phyloP scores from a whole-genome alignment of 768 basidiomycete genomes.

The Kwoniella bestiolae region DNA sequence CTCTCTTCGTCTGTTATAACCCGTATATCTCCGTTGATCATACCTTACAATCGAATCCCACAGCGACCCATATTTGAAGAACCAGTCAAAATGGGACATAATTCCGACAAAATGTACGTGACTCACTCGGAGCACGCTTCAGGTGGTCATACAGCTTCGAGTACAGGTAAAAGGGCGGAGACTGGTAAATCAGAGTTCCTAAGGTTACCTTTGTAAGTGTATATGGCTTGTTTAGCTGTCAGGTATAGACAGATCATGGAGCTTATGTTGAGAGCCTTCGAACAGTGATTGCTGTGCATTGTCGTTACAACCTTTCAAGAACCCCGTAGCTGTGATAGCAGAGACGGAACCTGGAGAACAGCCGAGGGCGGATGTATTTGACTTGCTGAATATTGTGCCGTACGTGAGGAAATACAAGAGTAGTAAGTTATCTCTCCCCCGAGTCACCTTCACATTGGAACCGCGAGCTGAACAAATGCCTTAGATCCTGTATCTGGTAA shows the following conservation, averaged over 20 bases:
- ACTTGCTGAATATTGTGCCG: slow-evolving; percentile 87
- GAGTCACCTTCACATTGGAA: slow-evolving; percentile 1
- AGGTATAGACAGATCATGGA: background rate
- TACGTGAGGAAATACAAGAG: slow-evolving; percentile 72
- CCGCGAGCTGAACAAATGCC: background rate
- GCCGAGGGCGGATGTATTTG: slow-evolving; percentile 72
- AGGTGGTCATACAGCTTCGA: slow-evolving; percentile 50
- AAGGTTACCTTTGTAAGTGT: slow-evolving; percentile 52
- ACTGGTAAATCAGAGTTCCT: slow-evolving; percentile 52
- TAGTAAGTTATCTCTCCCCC: slow-evolving; percentile 40
- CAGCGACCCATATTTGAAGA: too few relatives aligned
- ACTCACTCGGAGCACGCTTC: slow-evolving; percentile 57
- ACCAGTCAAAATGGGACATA: slow-evolving; percentile 51
- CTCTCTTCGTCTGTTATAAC: background rate
- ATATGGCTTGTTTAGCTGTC: too few relatives aligned
- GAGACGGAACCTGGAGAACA: slow-evolving; percentile 63
- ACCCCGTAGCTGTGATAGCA: slow-evolving; percentile 76
- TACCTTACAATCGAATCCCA: too few relatives aligned
- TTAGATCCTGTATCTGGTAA: slow-evolving; percentile 60
- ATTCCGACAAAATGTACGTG: slow-evolving; percentile 57
- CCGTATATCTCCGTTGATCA: too few relatives aligned
- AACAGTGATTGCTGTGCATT: slow-evolving; percentile 80
- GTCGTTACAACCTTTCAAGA: slow-evolving; percentile 83
- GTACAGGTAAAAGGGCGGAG: slow-evolving; percentile 47
- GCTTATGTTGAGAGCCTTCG: slow-evolving; percentile 5